Evolutionary conservation across 2,329 filamentous ascomycete genomes (phyloP).

Genomic region (Phialemoniopsis sp.): DNA sequence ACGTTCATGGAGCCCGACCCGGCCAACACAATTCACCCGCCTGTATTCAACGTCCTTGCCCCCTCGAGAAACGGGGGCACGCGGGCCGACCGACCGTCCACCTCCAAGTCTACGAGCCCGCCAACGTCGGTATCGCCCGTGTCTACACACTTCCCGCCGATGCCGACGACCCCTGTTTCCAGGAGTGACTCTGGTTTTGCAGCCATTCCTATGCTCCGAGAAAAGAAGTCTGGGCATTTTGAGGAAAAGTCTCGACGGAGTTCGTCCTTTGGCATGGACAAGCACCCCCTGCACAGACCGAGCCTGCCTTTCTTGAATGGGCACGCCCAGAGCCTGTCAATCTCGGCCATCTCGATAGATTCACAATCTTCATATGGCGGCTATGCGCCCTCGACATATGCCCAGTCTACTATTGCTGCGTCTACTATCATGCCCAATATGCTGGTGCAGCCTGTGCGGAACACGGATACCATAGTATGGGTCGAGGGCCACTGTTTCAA

Average conservation of each 20-base stretch:
- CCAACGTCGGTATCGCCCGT: slow-evolving; percentile 69
- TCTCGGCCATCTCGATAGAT: slow-evolving; percentile 56
- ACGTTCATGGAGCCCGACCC: slow-evolving; percentile 71
- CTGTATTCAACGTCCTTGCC: slow-evolving; percentile 89
- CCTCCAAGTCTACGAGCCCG: slow-evolving; percentile 63
- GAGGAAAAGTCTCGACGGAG: slow-evolving; percentile 78
- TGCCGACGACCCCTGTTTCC: slow-evolving; percentile 76
- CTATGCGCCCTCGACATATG: slow-evolving; percentile 81
- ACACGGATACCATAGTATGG: slow-evolving; percentile 78
- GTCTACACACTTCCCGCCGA: slow-evolving; percentile 71
- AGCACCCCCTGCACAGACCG: slow-evolving; percentile 64
- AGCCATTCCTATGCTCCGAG: slow-evolving; percentile 77
- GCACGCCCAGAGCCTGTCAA: slow-evolving; percentile 54
- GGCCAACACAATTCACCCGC: slow-evolving; percentile 45
- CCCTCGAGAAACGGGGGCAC: slow-evolving; percentile 65
- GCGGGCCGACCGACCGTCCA: slow-evolving; percentile 72
- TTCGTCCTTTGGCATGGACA: slow-evolving; percentile 85
- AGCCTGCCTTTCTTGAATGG: slow-evolving; percentile 71
- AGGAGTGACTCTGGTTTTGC: slow-evolving; percentile 86
- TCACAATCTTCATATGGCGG: slow-evolving; percentile 68
- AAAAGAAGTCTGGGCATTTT: slow-evolving; percentile 94
- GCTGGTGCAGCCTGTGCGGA: slow-evolving; percentile 72
- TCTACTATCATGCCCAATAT: slow-evolving; percentile 85
- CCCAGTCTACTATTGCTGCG: slow-evolving; percentile 79
- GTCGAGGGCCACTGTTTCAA: slow-evolving; percentile 81